Conservation (phyloP, 2,329 filamentous ascomycete species). For the Hawksworthiomyces lignivorus region DNA sequence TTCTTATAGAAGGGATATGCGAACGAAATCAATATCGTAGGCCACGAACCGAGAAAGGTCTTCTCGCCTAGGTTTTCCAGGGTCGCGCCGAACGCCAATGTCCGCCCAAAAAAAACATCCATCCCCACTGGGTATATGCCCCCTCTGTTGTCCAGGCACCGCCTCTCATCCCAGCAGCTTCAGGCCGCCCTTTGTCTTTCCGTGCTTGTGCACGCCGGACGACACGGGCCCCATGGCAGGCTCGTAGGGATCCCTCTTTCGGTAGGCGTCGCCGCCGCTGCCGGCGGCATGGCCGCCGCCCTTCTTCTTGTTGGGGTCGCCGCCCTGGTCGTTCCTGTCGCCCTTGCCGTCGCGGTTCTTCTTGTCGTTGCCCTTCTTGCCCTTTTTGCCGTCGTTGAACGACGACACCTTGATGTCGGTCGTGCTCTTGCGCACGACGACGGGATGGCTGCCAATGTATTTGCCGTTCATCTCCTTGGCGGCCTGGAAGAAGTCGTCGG, state of each 20-base stretch:
- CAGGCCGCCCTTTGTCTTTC: constrained; percentile 61
- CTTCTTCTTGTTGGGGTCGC: constrained; percentile 22
- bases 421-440: constrained; percentile 77
- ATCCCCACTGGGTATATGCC: no score
- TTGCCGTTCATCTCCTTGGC: constrained; percentile 98
- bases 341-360: constrained; percentile 29
- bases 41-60: no score
- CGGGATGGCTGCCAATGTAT: constrained; percentile 96
- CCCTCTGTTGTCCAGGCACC: neutral
- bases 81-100: no score
- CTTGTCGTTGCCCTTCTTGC: constrained; percentile 37
- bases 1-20: no score
- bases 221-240: constrained; percentile 43
- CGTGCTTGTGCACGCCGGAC: constrained; percentile 51
- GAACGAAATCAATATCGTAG: no score
- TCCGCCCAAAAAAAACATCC: no score
- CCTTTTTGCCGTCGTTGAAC: constrained; percentile 43
- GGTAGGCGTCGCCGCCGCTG: constrained; percentile 23
- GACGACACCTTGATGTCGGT: constrained; percentile 79
- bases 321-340: constrained; percentile 24
- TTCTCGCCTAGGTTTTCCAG: no score
- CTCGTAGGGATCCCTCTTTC: constrained; percentile 33
- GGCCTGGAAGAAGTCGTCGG: constrained; percentile 92
- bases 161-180: constrained; percentile 47
- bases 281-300: constrained; percentile 26